Base-by-base conservation (phyloP, 306 rosid species). In the Cucurbita maxima region DNA sequence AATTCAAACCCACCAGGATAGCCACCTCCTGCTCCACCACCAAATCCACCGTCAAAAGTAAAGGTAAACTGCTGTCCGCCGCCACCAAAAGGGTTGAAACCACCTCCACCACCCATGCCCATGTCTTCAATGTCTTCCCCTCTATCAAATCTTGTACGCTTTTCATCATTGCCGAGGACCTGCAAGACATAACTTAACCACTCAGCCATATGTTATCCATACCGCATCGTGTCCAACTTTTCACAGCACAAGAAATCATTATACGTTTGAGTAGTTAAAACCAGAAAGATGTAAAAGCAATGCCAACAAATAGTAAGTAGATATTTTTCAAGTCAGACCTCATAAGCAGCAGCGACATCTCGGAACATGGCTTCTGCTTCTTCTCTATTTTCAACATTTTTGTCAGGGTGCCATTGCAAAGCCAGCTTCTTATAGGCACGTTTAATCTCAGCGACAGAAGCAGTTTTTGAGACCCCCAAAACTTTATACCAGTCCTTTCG, bases 401-500 rank as follows among this genome's bases (percentile, higher is more conserved):
- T 95, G 77, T 95, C 99, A 1, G 99, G 99, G 80, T 95, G 99
- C 97, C 97, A 95, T 78, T 91, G 99, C 84, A 95, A 84, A 68
- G 99, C 99, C 53, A 95, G 97, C 81, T 88, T 95, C 89, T 95
- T 95, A 82, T 95, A 95, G 76, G 97, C 96, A 12, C 97, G 96
- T 78, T 95, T 95, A 55, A 95, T 95, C 57, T 95, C 99, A n/a
- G 96, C 63, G 6, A 86, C 82, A 1, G 96, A 83, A 18, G 97
- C 80, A 5, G 88, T 86, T 82, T 88, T 95, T 25, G 99, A 89
- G 76, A 95, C 84, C 66, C 82, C 99, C 88, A 95, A 84, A 76
- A 88, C 89, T 86, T 95, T 95, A 85, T 95, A 95, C 88, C 83
- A 91, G 79, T 95, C 99, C 77, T 91, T 95, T 77, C 99, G 96